A percentile compares a stretch with the other conserved stretches of the same genome.
Conservation (phyloP, 202 grass and related monocot genomes). For the Zoysia matrella region DNA sequence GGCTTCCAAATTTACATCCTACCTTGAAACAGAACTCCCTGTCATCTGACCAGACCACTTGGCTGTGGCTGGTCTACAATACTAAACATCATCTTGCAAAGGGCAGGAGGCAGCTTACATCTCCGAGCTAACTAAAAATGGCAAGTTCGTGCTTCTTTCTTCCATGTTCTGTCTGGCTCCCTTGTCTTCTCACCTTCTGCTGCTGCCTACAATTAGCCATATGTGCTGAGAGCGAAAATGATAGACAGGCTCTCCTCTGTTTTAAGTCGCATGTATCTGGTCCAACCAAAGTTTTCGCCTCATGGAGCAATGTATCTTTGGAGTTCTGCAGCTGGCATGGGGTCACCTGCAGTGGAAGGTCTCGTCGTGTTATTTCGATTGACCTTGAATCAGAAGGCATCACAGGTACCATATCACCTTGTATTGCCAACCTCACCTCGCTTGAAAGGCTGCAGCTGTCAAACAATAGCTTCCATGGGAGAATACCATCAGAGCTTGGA, state of each 20-base stretch:
- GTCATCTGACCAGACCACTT: no score
- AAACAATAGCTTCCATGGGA: slow-evolving; percentile 46
- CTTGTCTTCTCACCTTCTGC: no score
- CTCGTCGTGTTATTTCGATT: background rate
- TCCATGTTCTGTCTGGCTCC: no score
- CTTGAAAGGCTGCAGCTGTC: slow-evolving; percentile 45
- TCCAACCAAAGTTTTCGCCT: slow-evolving; percentile 30
- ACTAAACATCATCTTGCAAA: no score
- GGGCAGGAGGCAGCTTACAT: no score
- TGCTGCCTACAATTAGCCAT: no score
- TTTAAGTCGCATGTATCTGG: slow-evolving; percentile 44
- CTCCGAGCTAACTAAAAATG: no score
- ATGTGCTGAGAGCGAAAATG: background rate
- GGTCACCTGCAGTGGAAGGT: background rate
- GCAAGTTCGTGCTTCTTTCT: no score
- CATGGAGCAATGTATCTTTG: slow-evolving; percentile 55
- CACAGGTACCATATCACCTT: slow-evolving; percentile 41
- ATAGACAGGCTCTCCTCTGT: slow-evolving; percentile 45
- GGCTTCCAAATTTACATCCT: no score
- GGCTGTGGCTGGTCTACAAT: no score
- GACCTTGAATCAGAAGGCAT: slow-evolving; percentile 29
- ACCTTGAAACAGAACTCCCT: no score
- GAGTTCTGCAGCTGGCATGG: slow-evolving; percentile 61
- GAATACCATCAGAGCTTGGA: slow-evolving; percentile 42
- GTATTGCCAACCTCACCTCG: slow-evolving; percentile 54